A percentile compares a stretch with the other conserved stretches of the same genome.
Conservation (phyloP, 495 filamentous ascomycete species). For the Aspergillus biplanus region DNA sequence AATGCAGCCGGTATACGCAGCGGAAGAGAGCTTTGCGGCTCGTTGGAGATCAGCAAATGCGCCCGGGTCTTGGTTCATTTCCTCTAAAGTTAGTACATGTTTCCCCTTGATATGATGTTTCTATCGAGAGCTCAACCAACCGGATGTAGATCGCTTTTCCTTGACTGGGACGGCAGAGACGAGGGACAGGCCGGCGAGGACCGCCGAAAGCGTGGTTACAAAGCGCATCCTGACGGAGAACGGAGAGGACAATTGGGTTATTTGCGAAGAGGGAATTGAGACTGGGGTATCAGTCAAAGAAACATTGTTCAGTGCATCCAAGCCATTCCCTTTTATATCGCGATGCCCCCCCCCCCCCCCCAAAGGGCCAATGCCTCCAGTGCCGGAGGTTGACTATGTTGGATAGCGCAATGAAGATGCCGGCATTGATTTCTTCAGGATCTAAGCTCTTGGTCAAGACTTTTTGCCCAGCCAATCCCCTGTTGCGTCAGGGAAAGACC, state of each 20-base stretch:
- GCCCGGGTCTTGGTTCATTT: slow-evolving; percentile 22
- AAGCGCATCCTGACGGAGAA: neutral
- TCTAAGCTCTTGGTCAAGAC: neutral
- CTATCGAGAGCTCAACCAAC: neutral
- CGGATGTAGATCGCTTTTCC: neutral
- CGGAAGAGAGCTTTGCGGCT: slow-evolving; percentile 40
- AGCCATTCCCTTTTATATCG: too few species aligned
- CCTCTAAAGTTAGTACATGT: neutral
- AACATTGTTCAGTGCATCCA: neutral
- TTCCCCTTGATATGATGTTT: neutral
- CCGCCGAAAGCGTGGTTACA: neutral
- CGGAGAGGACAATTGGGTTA: neutral
- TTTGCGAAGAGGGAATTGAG: neutral
- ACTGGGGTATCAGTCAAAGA: neutral
- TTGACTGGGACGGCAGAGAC: neutral
- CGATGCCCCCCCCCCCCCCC: too few species aligned
- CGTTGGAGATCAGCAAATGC: slow-evolving; percentile 31
- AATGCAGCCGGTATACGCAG: slow-evolving; percentile 36
- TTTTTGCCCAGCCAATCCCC: neutral
- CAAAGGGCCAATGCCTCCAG: too few species aligned
- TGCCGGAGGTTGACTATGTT: neutral
- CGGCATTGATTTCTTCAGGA: neutral
- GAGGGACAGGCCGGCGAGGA: slow-evolving; percentile 1
- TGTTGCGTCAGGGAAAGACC: neutral
- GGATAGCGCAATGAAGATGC: neutral